phyloP scores from a whole-genome alignment of 768 basidiomycete genomes.

The Trametes gibbosa region DNA sequence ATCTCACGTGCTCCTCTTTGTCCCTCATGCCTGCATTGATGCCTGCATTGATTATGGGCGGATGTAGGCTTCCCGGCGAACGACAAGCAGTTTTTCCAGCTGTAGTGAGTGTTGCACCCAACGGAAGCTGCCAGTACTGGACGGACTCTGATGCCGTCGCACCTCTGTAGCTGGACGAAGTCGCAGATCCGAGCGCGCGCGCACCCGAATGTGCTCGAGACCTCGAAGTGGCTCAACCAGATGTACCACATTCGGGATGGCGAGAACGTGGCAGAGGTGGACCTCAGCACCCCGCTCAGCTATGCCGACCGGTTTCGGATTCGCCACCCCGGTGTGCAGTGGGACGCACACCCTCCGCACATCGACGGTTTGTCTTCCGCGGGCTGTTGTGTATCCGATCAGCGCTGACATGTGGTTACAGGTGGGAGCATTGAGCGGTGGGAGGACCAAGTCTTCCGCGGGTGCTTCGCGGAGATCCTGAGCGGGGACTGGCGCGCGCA shows the following conservation, averaged over 20 bases:
- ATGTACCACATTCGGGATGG: constrained; percentile 50
- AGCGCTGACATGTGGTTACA: constrained; percentile 26
- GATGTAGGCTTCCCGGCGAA: constrained; percentile 47
- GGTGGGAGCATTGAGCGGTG: constrained; percentile 76
- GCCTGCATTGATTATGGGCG: not conserved
- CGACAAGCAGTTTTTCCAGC: constrained; percentile 72
- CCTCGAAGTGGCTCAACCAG: constrained; percentile 58
- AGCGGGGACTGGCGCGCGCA: constrained; percentile 60
- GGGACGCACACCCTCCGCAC: constrained; percentile 54
- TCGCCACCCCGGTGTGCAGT: constrained; percentile 59
- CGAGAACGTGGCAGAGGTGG: constrained; percentile 47
- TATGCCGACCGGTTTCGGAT: constrained; percentile 79
- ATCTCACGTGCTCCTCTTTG: not conserved
- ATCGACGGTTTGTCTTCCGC: constrained; percentile 37
- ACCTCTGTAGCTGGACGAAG: constrained; percentile 40
- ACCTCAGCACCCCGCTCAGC: constrained; percentile 57
- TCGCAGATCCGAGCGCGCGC: constrained; percentile 68
- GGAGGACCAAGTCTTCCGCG: constrained; percentile 59
- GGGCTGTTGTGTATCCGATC: constrained; percentile 1
- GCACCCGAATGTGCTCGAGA: constrained; percentile 61
- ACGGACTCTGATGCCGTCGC: no score
- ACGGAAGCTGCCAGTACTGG: no score
- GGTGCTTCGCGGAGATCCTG: constrained; percentile 61
- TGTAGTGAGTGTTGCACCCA: constrained; percentile 49
- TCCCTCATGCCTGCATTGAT: no score